Evolutionary conservation across 2,329 filamentous ascomycete genomes (phyloP).

Genomic region (Blumeria graminis): DNA sequence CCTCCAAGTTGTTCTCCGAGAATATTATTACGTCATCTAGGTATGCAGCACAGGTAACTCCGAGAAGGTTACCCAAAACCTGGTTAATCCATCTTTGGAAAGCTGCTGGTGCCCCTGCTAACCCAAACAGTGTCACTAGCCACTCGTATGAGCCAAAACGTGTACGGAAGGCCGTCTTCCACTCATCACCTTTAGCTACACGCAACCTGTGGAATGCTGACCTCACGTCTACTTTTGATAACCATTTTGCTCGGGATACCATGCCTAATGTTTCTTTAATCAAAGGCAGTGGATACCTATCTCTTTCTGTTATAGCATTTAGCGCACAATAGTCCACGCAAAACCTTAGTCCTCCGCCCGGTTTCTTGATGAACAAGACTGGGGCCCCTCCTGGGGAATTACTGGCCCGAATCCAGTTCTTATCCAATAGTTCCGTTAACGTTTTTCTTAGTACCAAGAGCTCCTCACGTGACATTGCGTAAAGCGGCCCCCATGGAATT

Average conservation of each 20-base stretch:
- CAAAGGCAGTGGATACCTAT: constrained; percentile 1
- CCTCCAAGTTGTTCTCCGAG: neutral
- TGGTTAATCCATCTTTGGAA: neutral
- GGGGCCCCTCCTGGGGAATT: neutral
- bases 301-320: constrained; percentile 2
- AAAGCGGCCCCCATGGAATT: neutral
- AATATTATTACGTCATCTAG: constrained; percentile 1
- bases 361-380: constrained; percentile 1
- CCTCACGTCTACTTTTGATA: neutral
- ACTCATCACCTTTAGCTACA: neutral
- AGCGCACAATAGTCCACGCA: constrained; percentile 2
- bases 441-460: neutral
- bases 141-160: neutral
- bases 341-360: neutral
- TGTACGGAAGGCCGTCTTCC: neutral
- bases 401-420: constrained; percentile 1
- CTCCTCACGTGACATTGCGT: neutral
- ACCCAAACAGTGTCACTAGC: neutral
- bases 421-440: neutral
- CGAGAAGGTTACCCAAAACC: neutral
- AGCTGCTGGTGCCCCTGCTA: neutral
- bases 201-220: constrained; percentile 1
- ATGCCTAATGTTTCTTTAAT: neutral
- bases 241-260: neutral
- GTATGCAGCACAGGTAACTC: neutral